A percentile compares a stretch with the other conserved stretches of the same genome.
These are phyloP conservation scores for Boehmeria nivea DNA, from an alignment of 306 rosid species.

Conservation along the genomic window DNA sequence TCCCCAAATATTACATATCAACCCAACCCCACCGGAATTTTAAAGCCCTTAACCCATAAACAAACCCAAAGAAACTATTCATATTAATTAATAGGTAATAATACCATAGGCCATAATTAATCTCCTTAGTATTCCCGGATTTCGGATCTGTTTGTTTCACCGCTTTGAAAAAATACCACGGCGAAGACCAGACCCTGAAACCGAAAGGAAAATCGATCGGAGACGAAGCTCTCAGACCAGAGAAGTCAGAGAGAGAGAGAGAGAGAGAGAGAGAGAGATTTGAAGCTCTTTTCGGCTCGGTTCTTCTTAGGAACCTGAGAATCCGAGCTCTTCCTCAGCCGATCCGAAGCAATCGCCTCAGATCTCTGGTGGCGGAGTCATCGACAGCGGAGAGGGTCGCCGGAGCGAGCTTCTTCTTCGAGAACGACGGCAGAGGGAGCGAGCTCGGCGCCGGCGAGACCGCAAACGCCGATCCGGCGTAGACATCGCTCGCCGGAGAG, in stretches of 20 bases:
- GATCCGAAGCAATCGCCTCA: constrained; percentile 79
- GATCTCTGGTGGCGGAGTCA: constrained; percentile 77
- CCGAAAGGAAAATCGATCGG: constrained; percentile 15
- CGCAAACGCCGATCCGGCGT: constrained; percentile 86
- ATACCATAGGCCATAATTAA: constrained; percentile 22
- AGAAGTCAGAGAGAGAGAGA: constrained; percentile 3
- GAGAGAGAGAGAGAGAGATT: neutral
- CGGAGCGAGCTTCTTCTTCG: constrained; percentile 39
- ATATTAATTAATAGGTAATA: neutral
- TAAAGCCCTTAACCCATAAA: constrained; percentile 9
- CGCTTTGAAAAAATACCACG: constrained; percentile 86
- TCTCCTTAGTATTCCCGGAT: constrained; percentile 24
- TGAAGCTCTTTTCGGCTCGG: too few relatives aligned
- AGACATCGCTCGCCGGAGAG: constrained; percentile 46
- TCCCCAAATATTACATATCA: too few relatives aligned
- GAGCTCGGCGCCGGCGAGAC: constrained; percentile 81
- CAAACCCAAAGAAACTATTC: constrained; percentile 1
- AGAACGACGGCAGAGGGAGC: constrained; percentile 79
- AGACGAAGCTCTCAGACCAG: neutral
- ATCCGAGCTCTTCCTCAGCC: constrained; percentile 16
- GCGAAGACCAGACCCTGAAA: constrained; percentile 29
- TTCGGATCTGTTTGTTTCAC: constrained; percentile 39
- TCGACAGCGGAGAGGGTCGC: constrained; percentile 24
- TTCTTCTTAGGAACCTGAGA: too few relatives aligned
- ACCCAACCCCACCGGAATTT: too few relatives aligned